Conservation (phyloP, 1,139 yeast genomes). For the Debaryomyces coudertii region DNA sequence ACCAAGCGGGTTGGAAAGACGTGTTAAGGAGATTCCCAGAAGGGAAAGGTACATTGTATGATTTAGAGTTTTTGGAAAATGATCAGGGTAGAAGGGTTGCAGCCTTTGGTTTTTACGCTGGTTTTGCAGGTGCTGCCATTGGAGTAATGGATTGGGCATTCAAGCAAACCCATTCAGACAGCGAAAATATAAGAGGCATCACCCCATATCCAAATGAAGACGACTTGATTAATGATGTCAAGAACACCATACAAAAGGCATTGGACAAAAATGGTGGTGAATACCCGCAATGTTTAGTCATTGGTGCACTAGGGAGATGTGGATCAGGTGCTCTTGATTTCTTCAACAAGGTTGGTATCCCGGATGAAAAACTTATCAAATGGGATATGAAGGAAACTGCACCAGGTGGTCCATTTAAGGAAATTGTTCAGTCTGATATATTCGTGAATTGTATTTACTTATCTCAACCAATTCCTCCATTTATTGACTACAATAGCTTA, state of each 20-base stretch:
- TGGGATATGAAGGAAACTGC: conserved; percentile 99
- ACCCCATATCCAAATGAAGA: conserved; percentile 82
- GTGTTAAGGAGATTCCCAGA: conserved; percentile 86
- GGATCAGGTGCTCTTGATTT: conserved; percentile 97
- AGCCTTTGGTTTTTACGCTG: conserved; percentile 98
- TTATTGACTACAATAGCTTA: conserved; percentile 69
- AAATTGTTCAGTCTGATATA: conserved; percentile 84
- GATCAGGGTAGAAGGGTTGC: conserved; percentile 98
- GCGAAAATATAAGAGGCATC: conserved; percentile 72
- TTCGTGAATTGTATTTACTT: conserved; percentile 95
- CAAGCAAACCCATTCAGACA: conserved; percentile 71
- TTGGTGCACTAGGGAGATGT: conserved; percentile 98
- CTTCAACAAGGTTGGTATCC: conserved; percentile 81
- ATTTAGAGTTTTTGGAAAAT: conserved; percentile 90
- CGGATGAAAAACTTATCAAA: conserved; percentile 78
- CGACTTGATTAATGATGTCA: conserved; percentile 71
- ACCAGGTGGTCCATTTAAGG: conserved; percentile 95
- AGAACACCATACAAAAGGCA: conserved; percentile 61
- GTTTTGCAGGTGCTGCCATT: conserved; percentile 98
- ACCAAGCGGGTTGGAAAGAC: conserved; percentile 96
- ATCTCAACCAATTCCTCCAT: conserved; percentile 92
- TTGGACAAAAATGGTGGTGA: conserved; percentile 61
- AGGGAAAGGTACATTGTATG: conserved; percentile 89
- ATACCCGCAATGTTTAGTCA: conserved; percentile 79
- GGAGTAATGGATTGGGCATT: conserved; percentile 95